phyloP scores from a whole-genome alignment of 495 filamentous ascomycete genomes.

The Aspergillus conjunctus region DNA sequence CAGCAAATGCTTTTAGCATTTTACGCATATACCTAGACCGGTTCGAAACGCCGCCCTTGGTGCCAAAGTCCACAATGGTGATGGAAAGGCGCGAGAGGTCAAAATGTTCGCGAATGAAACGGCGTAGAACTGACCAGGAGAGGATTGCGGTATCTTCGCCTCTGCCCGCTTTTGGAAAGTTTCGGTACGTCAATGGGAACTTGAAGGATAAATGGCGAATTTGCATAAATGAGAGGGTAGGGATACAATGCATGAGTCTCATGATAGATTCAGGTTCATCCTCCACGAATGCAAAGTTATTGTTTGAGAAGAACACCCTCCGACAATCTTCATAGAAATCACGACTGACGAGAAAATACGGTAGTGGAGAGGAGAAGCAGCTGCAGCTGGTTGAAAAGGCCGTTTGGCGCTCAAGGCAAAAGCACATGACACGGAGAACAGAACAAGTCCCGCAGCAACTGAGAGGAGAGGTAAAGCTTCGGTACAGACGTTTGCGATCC shows the following conservation, averaged over 20 bases:
- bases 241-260: conserved; percentile 22
- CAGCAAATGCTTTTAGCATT: conserved; percentile 22
- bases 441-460: conserved; percentile 32
- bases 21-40: conserved; percentile 24
- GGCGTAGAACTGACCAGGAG: conserved; percentile 29
- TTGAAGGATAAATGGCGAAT: conserved; percentile 29
- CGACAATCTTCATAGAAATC: conserved; percentile 30
- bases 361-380: conserved; percentile 31
- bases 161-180: background rate
- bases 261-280: conserved; percentile 28
- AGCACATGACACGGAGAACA: conserved; percentile 24
- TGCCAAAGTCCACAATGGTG: conserved; percentile 25
- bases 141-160: conserved; percentile 17
- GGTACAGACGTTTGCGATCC: conserved; percentile 17
- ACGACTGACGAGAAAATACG: conserved; percentile 31
- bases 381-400: conserved; percentile 30
- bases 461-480: conserved; percentile 9
- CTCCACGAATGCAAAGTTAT: conserved; percentile 28
- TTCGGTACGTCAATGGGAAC: conserved; percentile 23
- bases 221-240: conserved; percentile 23
- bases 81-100: conserved; percentile 24
- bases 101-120: conserved; percentile 35
- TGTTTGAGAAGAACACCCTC: conserved; percentile 29
- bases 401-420: conserved; percentile 26
- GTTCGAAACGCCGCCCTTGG: conserved; percentile 1